Evolutionary conservation across 2,329 filamentous ascomycete species (phyloP).

Genomic region (Phialocephala subalpina): DNA sequence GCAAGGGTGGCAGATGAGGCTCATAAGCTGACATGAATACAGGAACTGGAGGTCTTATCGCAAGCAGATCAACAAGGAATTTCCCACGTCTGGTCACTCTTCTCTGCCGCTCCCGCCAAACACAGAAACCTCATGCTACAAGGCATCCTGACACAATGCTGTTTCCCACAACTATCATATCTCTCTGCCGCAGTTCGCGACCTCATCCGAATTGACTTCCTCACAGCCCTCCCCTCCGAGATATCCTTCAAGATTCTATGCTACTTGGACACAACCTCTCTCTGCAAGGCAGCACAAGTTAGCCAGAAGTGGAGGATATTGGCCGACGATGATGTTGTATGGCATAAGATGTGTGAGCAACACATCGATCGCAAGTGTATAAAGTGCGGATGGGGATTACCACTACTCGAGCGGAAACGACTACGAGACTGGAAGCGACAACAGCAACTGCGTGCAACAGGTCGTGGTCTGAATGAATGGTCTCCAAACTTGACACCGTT

Average conservation of each 20-base stretch:
- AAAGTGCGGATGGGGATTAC: slow-evolving; percentile 95
- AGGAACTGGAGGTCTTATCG: slow-evolving; percentile 85
- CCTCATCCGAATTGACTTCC: slow-evolving; percentile 96
- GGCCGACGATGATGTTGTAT: slow-evolving; percentile 97
- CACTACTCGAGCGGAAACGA: slow-evolving; percentile 86
- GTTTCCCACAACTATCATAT: slow-evolving; percentile 94
- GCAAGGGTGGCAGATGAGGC: neutral
- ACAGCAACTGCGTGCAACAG: slow-evolving; percentile 74
- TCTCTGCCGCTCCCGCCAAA: slow-evolving; percentile 92
- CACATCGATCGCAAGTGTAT: slow-evolving; percentile 94
- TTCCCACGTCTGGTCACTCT: slow-evolving; percentile 96
- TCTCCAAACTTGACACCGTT: slow-evolving; percentile 58
- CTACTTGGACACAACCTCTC: slow-evolving; percentile 89
- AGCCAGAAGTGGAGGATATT: slow-evolving; percentile 86
- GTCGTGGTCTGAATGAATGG: slow-evolving; percentile 62
- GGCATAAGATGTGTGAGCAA: slow-evolving; percentile 98
- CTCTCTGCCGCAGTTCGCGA: slow-evolving; percentile 91
- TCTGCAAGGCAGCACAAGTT: slow-evolving; percentile 96
- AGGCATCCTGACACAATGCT: slow-evolving; percentile 95
- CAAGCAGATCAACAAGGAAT: slow-evolving; percentile 93
- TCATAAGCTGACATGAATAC: slow-evolving; percentile 25
- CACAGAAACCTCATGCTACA: slow-evolving; percentile 97
- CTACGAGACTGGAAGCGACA: slow-evolving; percentile 81
- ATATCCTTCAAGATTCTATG: slow-evolving; percentile 93
- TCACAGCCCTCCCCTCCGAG: slow-evolving; percentile 87